These are phyloP conservation scores for Saxophila tyrrhenica DNA, from an alignment of 495 filamentous ascomycete genomes.

Conservation along the genomic window DNA sequence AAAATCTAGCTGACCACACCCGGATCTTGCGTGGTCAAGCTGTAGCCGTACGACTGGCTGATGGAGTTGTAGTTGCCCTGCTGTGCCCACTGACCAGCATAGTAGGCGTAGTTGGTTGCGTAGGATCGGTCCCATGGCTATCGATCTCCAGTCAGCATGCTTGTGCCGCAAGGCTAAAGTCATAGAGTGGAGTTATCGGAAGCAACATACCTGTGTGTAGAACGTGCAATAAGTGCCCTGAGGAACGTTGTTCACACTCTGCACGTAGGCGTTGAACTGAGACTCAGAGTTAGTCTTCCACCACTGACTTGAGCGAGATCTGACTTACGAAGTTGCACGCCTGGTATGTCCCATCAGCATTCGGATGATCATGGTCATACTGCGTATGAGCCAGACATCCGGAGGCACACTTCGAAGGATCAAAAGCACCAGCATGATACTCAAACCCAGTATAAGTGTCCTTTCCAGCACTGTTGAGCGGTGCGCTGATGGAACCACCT, in stretches of 20 bases:
- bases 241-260: conserved; percentile 6
- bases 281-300: neutral
- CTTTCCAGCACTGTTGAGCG: conserved; percentile 1
- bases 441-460: conserved; percentile 6
- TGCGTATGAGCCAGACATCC: neutral
- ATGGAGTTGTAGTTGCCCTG: conserved; percentile 8
- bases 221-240: conserved; percentile 4
- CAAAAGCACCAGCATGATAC: conserved; percentile 4
- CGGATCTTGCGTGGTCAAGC: conserved; percentile 1
- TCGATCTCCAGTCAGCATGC: too few relatives aligned
- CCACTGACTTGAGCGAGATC: neutral
- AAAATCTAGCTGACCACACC: neutral
- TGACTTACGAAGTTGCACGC: neutral
- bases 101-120: neutral
- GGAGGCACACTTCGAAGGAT: neutral
- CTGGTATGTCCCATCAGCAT: neutral
- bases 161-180: too few relatives aligned
- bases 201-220: conserved; percentile 13
- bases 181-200: too few relatives aligned
- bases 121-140: neutral
- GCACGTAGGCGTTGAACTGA: conserved; percentile 12
- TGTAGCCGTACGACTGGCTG: conserved; percentile 4
- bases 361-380: neutral
- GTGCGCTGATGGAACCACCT: conserved; percentile 11
- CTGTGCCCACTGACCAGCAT: neutral